Conservation (phyloP, 495 filamentous ascomycete species). For the Aspergillus steynii region DNA sequence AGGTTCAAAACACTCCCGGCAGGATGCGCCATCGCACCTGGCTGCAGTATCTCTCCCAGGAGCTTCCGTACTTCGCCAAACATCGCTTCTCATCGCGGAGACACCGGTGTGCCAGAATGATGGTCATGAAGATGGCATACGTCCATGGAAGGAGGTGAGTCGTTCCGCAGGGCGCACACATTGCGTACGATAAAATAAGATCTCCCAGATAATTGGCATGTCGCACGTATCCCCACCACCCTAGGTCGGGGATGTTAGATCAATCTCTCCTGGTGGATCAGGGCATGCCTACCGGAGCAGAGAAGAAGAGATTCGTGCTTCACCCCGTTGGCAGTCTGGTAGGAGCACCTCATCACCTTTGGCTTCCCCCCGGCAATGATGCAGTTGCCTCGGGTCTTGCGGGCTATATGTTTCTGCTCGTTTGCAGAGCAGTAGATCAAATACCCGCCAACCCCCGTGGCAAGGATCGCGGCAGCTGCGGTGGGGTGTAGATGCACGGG, state of each 20-base stretch:
- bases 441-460: constrained; percentile 41
- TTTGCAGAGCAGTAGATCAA: constrained; percentile 47
- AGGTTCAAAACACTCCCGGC: constrained; percentile 39
- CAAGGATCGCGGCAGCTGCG: constrained; percentile 28
- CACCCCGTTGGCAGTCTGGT: constrained; percentile 41
- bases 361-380: constrained; percentile 18
- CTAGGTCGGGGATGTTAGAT: constrained; percentile 2
- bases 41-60: constrained; percentile 45
- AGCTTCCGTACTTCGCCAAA: constrained; percentile 43
- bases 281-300: constrained; percentile 30
- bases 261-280: background rate
- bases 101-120: constrained; percentile 20
- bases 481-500: constrained; percentile 36
- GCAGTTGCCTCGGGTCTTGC: constrained; percentile 41
- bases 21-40: constrained; percentile 45
- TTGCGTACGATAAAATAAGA: constrained; percentile 41
- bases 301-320: constrained; percentile 41
- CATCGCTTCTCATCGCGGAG: constrained; percentile 41
- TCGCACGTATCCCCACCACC: constrained; percentile 51
- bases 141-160: constrained; percentile 43
- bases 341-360: constrained; percentile 28
- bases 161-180: constrained; percentile 44
- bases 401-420: constrained; percentile 48
- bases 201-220: constrained; percentile 53
- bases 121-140: constrained; percentile 46